Evolutionary conservation across 495 filamentous ascomycete genomes (phyloP), one percentile per base, ranked within the genome.

Genomic region (Talaromyces liani): DNA sequence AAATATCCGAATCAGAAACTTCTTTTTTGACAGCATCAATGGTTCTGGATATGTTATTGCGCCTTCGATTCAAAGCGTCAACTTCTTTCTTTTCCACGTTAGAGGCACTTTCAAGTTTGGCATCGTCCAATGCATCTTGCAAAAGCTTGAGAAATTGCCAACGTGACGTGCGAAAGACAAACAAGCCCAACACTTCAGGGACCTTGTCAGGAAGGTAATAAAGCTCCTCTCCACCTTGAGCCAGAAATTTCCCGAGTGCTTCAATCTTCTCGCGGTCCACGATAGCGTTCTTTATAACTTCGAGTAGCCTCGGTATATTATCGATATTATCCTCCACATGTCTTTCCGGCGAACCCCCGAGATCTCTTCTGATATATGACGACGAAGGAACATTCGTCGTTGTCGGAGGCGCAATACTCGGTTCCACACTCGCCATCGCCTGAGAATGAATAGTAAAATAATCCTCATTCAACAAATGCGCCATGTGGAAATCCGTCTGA

Each of bases 221-320:
- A 8, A 97, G 69, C 56, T 97, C 93, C 9, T 93, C 90, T 3
- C 87, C 87, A 24, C 86, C 90, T 33, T 92, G 79, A n/a, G 85
- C 75, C 4, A 97, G 73, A 71, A 97, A 99, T 60, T 80, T 88
- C 63, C 85, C 84, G 29, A 97, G 79, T 0, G 85, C 88, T 63
- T 92, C 87, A 58, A 93, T 84, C 75, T 91, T 97, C 76, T 98
- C 92, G 10, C 95, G 82, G 70, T 99, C 95, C 54, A 99, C 89
- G 1, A 88, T 80, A 2, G 87, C 84, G 57, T 71, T 73, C 65
- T 86, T 87, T 60, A 98, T 70, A 2, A 82, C 80, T 36, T 67
- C 66, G 77, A 93, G 80, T 47, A 97, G 78, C 8, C 80, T 77
- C 1, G 82, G 83, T 4, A 92, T 84, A 70, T 91, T 82, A 10